Percentiles rank a stretch among this genome's conserved stretches.
Evolutionary conservation across 2,329 filamentous ascomycete genomes (phyloP).

Genomic region (Biscogniauxia sp.): DNA sequence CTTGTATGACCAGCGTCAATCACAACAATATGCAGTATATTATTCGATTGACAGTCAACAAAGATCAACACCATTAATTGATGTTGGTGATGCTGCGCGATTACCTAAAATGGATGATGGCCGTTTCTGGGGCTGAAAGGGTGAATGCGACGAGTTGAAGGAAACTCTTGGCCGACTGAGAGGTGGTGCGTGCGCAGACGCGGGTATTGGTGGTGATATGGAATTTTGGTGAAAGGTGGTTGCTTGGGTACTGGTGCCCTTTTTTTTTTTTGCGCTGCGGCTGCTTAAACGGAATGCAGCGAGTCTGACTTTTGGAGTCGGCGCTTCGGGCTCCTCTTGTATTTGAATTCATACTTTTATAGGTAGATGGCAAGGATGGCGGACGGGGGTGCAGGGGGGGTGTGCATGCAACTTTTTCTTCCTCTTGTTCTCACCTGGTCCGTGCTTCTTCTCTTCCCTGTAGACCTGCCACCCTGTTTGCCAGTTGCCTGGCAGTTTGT

Average conservation of each 20-base stretch:
- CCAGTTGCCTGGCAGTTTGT: background rate
- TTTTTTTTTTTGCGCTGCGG: constrained; percentile 19
- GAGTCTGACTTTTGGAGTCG: constrained; percentile 21
- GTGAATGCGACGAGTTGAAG: background rate
- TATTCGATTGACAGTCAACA: background rate
- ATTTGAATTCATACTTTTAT: constrained; percentile 30
- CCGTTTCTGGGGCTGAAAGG: background rate
- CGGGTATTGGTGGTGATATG: background rate
- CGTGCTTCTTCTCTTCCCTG: constrained; percentile 4
- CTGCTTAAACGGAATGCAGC: constrained; percentile 20
- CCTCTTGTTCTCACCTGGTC: constrained; percentile 14
- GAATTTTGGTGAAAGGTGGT: background rate
- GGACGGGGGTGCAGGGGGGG: constrained; percentile 14
- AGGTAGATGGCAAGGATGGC: constrained; percentile 25
- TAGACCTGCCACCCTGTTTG: background rate
- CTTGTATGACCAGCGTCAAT: background rate
- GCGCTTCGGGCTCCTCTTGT: constrained; percentile 27
- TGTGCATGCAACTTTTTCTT: constrained; percentile 21
- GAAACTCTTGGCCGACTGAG: background rate
- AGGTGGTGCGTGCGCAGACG: constrained; percentile 1
- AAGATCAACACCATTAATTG: background rate
- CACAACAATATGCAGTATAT: background rate
- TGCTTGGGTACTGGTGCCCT: constrained; percentile 1
- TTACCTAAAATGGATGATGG: background rate
- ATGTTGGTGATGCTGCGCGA: background rate